Conservation (phyloP, 139 green algal genomes). For the Chlorella sp. region DNA sequence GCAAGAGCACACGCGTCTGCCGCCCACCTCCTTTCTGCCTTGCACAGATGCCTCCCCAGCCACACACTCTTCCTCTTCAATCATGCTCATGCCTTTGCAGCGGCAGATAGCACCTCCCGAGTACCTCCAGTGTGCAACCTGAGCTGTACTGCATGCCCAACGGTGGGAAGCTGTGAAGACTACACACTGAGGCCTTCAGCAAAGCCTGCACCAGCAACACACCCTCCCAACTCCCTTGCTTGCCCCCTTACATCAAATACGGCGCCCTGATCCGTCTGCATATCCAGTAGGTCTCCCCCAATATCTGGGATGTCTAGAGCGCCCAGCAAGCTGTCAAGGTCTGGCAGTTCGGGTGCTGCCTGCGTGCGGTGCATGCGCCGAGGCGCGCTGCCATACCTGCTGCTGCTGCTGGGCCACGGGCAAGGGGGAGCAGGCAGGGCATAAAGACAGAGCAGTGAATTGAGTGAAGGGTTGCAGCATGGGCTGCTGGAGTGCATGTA, state of each 20-base stretch:
- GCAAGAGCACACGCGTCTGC: not conserved
- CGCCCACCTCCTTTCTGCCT: no score
- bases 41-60: no score
- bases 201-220: not conserved
- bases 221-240: no score
- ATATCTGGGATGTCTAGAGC: constrained; percentile 76
- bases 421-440: no score
- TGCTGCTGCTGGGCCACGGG: not conserved
- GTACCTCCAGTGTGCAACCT: no score
- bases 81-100: no score
- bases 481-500: not conserved
- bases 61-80: no score
- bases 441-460: no score
- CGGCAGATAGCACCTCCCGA: no score
- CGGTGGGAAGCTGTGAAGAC: not conserved
- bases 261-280: constrained; percentile 67
- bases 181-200: not conserved
- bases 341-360: not conserved
- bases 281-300: constrained; percentile 60
- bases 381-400: not conserved
- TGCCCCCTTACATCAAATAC: constrained; percentile 60
- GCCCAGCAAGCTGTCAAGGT: constrained; percentile 19
- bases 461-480: not conserved
- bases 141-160: no score
- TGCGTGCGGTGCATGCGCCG: not conserved